Evolutionary conservation across 768 basidiomycete genomes (phyloP), one percentile per base, ranked within the genome.

Genomic region (Floccularia luteovirens): DNA sequence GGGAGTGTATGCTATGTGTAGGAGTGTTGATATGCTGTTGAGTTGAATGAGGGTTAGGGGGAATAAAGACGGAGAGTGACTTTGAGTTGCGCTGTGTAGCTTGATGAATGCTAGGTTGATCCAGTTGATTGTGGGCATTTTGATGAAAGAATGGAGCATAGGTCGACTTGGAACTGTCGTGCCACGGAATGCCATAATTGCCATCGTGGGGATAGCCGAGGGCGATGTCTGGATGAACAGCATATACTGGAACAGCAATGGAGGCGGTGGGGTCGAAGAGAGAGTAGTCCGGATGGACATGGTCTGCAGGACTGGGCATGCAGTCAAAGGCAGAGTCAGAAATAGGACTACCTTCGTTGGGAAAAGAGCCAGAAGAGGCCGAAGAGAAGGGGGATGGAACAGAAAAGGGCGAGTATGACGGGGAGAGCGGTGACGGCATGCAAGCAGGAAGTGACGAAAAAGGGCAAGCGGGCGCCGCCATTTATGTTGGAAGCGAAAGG

Each of bases 341-440:
- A 14, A 66, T 53, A 11, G 65, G 67, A 31, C 64, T 67, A 48
- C 54, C 61, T 48, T 54, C 60, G 25, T 44, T 45, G 24, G 48
- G 49, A 33, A 49, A 53, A 4, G 55, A 56, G 46, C 61, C 61
- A 37, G 56, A 56, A 3, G 67, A 67, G 10, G 57, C 57, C 4
- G 63, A 62, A 5, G 69, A 68, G 40, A 62, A 56, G 21, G 67
- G 66, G 2, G 69, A 68, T 3, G 63, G 49, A 0, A 54, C 55
- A 14, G 66, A 65, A 44, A 54, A 55, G 43, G 58, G 53, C 0
- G 67, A 59, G 38, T 62, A 58, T 41, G 65, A 60, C 21, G 66
- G 61, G 40, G 59, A 67, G 38, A 52, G 38, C 38, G 55, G 55
- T 28, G 56, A 54, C 17, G 52, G 21, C 57, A 59, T 59, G 36